Percentiles rank a stretch among this genome's conserved stretches.
phyloP scores from a whole-genome alignment of 306 rosid genomes.

The Astragalus glycyphyllos region DNA sequence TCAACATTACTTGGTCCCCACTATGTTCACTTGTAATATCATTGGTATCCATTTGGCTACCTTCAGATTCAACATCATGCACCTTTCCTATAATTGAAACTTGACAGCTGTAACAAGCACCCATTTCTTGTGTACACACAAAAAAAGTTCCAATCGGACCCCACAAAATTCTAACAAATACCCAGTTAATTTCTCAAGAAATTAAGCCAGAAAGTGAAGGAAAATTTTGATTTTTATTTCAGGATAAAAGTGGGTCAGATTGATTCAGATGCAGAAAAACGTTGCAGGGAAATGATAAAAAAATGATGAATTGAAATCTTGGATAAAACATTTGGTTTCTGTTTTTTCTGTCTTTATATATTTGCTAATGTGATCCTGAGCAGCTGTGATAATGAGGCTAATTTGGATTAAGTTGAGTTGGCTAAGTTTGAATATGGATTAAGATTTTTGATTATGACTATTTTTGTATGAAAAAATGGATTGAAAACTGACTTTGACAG shows the following conservation, averaged over 20 bases:
- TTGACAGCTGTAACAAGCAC: slow-evolving; percentile 55
- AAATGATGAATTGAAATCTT: too few relatives aligned
- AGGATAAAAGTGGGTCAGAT: not conserved
- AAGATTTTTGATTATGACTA: not conserved
- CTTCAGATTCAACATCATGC: slow-evolving; percentile 31
- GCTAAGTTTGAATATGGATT: slow-evolving; percentile 16
- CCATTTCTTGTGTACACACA: slow-evolving; percentile 50
- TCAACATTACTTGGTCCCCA: slow-evolving; percentile 51
- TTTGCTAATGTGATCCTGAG: not conserved
- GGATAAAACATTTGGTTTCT: not conserved
- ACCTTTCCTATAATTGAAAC: slow-evolving; percentile 19
- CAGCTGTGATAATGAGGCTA: not conserved
- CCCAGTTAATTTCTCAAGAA: not conserved
- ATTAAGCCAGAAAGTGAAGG: slow-evolving; percentile 19
- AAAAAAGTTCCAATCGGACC: not conserved
- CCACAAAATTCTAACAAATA: slow-evolving; percentile 12
- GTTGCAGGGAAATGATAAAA: too few relatives aligned
- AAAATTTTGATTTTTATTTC: not conserved
- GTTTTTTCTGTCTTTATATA: slow-evolving; percentile 9
- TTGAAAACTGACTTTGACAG: not conserved
- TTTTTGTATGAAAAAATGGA: slow-evolving; percentile 6
- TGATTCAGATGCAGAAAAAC: not conserved
- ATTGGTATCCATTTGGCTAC: slow-evolving; percentile 13
- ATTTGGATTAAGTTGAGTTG: slow-evolving; percentile 38
- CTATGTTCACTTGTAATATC: slow-evolving; percentile 40